Evolutionary conservation across 2,329 filamentous ascomycete genomes (phyloP), one percentile per base, ranked within the genome.

Genomic region (Nothophaeocryptopus gaeumannii): DNA sequence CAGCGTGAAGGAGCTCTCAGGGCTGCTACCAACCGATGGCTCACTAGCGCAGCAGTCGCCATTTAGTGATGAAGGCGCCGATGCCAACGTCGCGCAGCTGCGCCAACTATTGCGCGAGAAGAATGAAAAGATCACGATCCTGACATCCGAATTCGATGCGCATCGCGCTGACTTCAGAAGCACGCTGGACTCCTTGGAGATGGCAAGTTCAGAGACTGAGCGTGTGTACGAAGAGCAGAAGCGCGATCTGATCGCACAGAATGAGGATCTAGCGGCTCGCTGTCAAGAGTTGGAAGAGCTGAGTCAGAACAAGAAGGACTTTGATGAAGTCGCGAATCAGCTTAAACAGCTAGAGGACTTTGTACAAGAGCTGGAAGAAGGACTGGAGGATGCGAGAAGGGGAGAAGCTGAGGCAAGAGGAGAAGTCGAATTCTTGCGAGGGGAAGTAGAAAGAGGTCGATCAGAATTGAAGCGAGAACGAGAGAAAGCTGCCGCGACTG

Each of bases 331-430:
- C 14, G 91, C 93, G 5, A 80, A 80, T 55, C 93, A 99, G 70
- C 78, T 99, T 47, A 96, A 96, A 73, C 90, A 96, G 70, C 78
- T 99, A 1, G 93, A 97, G 68, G 92, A 97, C 67, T 80, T 97
- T 31, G 93, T 99, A 2, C 92, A 95, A 61, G 93, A 99, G 68
- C 81, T 99, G 0, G 93, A 99, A 69, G 93, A 99, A 70, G 93
- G 93, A 0, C 77, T 99, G 1, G 93, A 99, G 71, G 93, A 99
- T 72, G 91, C 93, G 40, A 80, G 93, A 47, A 81, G 93, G 48
- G 93, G 93, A 5, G 93, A 99, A 72, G 92, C 92, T 8, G 93
- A 99, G 73, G 93, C 93, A 29, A 82, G 93, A 51, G 92, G 90
- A 0, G 93, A 99, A 68, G 92, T 96, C 3, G 93, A 99, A 68